Conservation (phyloP, 306 rosid species). For the Coriaria nepalensis region DNA sequence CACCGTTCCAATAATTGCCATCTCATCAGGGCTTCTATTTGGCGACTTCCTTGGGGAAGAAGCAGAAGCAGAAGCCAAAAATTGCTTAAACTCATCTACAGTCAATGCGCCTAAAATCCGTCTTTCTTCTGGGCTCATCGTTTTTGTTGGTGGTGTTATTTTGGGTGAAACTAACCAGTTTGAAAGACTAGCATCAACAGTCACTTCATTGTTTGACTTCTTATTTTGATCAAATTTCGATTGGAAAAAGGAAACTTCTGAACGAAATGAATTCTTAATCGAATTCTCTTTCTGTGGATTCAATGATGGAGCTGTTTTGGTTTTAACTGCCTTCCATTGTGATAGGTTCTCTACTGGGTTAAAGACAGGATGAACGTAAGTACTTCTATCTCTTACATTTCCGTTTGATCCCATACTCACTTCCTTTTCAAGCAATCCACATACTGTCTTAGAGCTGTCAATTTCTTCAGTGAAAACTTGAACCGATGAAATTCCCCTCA, state of each 20-base stretch:
- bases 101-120: constrained; percentile 85
- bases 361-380: constrained; percentile 65
- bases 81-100: constrained; percentile 62
- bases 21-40: constrained; percentile 50
- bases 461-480: constrained; percentile 30
- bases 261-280: constrained; percentile 23
- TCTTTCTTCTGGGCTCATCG: constrained; percentile 54
- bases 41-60: constrained; percentile 68
- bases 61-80: constrained; percentile 54
- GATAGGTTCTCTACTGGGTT: constrained; percentile 73
- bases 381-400: constrained; percentile 55
- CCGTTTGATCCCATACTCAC: constrained; percentile 25
- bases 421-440: constrained; percentile 18
- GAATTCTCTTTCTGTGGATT: constrained; percentile 54
- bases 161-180: constrained; percentile 68
- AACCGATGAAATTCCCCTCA: constrained; percentile 11
- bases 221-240: constrained; percentile 26
- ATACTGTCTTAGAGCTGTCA: constrained; percentile 18
- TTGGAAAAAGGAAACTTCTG: constrained; percentile 27
- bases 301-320: constrained; percentile 20
- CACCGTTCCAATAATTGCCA: constrained; percentile 69
- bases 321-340: constrained; percentile 66
- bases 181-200: constrained; percentile 85
- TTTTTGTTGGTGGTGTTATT: constrained; percentile 31
- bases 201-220: constrained; percentile 35